These are phyloP conservation scores for Fomitopsis palustris DNA, from an alignment of 1,284 basidiomycete species.

Conservation along the genomic window DNA sequence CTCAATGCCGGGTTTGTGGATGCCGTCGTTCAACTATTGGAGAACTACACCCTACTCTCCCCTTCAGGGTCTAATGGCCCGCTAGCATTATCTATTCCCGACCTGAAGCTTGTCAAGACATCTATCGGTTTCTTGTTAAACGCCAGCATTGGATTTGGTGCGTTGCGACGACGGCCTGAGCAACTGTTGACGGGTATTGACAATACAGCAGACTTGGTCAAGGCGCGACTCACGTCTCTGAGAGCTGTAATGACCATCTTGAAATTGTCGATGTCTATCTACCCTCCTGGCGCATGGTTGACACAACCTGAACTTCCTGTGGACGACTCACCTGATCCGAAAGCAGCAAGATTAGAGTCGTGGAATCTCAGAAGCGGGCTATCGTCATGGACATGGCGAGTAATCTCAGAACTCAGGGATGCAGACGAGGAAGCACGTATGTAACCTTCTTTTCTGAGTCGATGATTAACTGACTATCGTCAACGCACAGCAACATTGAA, in stretches of 20 bases:
- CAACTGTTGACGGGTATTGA: not conserved
- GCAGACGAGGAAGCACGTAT: constrained; percentile 18
- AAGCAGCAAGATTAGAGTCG: constrained; percentile 41
- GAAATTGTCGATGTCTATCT: constrained; percentile 64
- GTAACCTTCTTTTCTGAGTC: constrained; percentile 12
- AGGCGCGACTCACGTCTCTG: constrained; percentile 59
- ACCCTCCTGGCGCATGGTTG: constrained; percentile 65
- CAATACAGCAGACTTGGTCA: constrained; percentile 58
- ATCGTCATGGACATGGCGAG: constrained; percentile 74
- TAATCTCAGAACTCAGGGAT: constrained; percentile 37
- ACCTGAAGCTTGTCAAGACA: constrained; percentile 74
- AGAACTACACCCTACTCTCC: constrained; percentile 61
- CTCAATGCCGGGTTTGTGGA: constrained; percentile 70
- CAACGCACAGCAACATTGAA: constrained; percentile 29
- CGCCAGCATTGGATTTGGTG: constrained; percentile 74
- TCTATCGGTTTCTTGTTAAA: constrained; percentile 81
- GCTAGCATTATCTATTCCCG: constrained; percentile 48
- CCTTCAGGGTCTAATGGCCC: constrained; percentile 40
- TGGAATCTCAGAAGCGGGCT: constrained; percentile 66
- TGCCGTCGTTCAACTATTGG: constrained; percentile 59
- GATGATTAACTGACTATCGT: not conserved
- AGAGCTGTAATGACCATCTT: constrained; percentile 67
- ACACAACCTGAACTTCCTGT: constrained; percentile 18
- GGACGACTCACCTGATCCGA: constrained; percentile 12
- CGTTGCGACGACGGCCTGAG: constrained; percentile 15